Conservation (phyloP, 768 basidiomycete species). For the Dacryopinax primogenitus region DNA sequence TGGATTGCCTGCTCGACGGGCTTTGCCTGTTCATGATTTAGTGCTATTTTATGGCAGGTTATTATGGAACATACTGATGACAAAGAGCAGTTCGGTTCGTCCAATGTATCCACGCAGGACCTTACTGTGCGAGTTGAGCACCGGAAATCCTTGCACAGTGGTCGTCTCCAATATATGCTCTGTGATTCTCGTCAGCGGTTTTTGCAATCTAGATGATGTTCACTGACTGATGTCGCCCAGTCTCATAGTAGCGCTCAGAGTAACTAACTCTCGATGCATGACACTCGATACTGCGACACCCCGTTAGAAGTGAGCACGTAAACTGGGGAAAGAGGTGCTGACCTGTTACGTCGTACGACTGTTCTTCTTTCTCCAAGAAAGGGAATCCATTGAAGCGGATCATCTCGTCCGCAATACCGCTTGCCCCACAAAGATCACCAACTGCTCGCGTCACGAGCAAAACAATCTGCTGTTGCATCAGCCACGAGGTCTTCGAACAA, state of each 20-base stretch:
- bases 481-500: slow-evolving; percentile 7
- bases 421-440: slow-evolving; percentile 83
- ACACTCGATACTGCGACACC: slow-evolving; percentile 59
- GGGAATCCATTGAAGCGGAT: slow-evolving; percentile 97
- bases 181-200: slow-evolving; percentile 23
- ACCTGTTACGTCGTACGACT: slow-evolving; percentile 85
- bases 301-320: not conserved
- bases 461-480: slow-evolving; percentile 56
- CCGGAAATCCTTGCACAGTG: slow-evolving; percentile 81
- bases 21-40: slow-evolving; percentile 44
- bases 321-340: slow-evolving; percentile 20
- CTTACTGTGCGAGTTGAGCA: slow-evolving; percentile 52
- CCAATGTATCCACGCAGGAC: slow-evolving; percentile 77
- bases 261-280: slow-evolving; percentile 71
- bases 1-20: slow-evolving; percentile 49
- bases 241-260: slow-evolving; percentile 56
- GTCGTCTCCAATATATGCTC: slow-evolving; percentile 61
- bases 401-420: slow-evolving; percentile 92
- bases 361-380: slow-evolving; percentile 90
- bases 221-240: slow-evolving; percentile 66
- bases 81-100: slow-evolving; percentile 69
- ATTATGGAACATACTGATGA: slow-evolving; percentile 48
- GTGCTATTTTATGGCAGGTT: not conserved
- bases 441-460: slow-evolving; percentile 94
- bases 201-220: not conserved